Percentiles rank a stretch among this genome's conserved stretches.
phyloP scores from a whole-genome alignment of 2,329 filamentous ascomycete genomes.

The Fusarium haematococcum region DNA sequence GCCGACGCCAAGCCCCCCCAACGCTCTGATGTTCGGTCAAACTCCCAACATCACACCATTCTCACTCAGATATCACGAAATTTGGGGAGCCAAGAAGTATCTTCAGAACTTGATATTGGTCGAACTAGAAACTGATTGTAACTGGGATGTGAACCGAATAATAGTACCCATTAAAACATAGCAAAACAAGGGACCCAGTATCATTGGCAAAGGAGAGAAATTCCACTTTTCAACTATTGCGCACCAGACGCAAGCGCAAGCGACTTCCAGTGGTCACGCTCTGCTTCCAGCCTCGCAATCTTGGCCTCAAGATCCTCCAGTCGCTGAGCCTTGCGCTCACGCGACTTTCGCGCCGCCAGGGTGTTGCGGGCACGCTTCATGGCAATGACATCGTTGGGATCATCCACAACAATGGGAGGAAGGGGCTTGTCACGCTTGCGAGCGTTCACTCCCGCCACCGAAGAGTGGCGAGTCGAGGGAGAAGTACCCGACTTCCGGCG shows the following conservation, averaged over 20 bases:
- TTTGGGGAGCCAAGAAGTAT: not conserved
- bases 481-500: conserved; percentile 61
- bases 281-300: conserved; percentile 76
- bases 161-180: conserved; percentile 32
- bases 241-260: conserved; percentile 58
- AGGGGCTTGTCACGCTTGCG: conserved; percentile 85
- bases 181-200: conserved; percentile 28
- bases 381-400: conserved; percentile 79
- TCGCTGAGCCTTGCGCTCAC: conserved; percentile 84
- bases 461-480: conserved; percentile 72
- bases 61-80: not conserved
- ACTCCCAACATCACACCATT: not conserved
- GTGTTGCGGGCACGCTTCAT: conserved; percentile 96
- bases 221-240: conserved; percentile 49
- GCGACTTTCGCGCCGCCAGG: conserved; percentile 91
- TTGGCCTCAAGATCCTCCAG: conserved; percentile 79
- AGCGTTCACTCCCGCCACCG: conserved; percentile 75
- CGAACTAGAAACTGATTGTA: conserved; percentile 5
- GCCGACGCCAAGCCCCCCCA: not conserved
- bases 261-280: conserved; percentile 75
- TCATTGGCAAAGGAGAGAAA: conserved; percentile 44
- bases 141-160: conserved; percentile 19
- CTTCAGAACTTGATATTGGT: not conserved
- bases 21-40: not conserved
- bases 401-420: conserved; percentile 80